Evolutionary conservation across 345 rosid species (phyloP).

Genomic region (Aegle marmelos): DNA sequence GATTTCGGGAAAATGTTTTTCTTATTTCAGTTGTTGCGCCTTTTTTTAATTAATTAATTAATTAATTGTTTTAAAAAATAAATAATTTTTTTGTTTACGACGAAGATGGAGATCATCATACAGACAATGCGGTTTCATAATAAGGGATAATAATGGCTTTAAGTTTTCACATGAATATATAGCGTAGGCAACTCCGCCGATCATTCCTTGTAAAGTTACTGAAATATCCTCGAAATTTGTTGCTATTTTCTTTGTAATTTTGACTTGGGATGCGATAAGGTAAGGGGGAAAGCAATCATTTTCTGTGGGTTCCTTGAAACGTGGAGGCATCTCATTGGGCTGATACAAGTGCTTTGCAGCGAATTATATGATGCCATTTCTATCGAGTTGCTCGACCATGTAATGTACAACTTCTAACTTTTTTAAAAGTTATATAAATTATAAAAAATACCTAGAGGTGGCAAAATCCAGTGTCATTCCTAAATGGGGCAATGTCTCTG

Average conservation of each 20-base stretch:
- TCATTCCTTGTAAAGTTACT: background rate
- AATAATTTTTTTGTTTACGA: background rate
- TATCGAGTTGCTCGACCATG: background rate
- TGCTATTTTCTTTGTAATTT: background rate
- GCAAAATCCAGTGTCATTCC: no score
- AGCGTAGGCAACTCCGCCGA: constrained; percentile 3
- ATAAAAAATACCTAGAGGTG: no score
- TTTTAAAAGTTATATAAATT: no score
- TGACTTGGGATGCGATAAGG: background rate
- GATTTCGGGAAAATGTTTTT: constrained; percentile 1
- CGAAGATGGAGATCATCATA: background rate
- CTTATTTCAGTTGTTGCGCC: constrained; percentile 3
- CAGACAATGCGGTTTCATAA: background rate
- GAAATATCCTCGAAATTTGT: background rate
- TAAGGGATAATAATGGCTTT: background rate
- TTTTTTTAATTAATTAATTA: background rate
- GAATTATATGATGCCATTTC: background rate
- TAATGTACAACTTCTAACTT: no score
- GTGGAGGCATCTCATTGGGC: background rate
- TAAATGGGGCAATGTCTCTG: accelerated
- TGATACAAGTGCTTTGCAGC: background rate
- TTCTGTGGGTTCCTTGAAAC: background rate
- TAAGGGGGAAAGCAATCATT: background rate
- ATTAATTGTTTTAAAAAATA: background rate
- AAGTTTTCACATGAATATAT: background rate